Percentiles rank a stretch among this genome's conserved stretches.
Conservation (phyloP, 805 yeast genomes). For the Barnettozyma botsteinii region DNA sequence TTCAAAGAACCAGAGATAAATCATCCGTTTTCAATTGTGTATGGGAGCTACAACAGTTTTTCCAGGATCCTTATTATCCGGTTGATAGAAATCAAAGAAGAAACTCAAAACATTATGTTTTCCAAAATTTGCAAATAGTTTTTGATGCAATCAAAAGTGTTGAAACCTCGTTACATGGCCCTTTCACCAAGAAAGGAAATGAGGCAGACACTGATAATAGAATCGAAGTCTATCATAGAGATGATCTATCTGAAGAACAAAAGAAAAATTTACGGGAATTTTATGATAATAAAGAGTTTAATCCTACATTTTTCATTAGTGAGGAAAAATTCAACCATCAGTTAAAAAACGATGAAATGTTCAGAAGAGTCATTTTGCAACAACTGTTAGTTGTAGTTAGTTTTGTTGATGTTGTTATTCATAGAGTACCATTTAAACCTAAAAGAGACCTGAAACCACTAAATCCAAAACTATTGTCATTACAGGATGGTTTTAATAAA, state of each 20-base stretch:
- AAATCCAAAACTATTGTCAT: not conserved
- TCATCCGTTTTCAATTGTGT: slow-evolving; percentile 6
- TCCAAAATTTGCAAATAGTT: not conserved
- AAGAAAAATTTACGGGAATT: slow-evolving; percentile 9
- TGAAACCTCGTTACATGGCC: slow-evolving; percentile 1
- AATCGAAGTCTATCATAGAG: slow-evolving; percentile 4
- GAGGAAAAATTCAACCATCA: slow-evolving; percentile 15
- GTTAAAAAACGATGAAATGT: slow-evolving; percentile 11
- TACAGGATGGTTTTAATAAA: not conserved
- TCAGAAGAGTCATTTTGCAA: slow-evolving; percentile 14
- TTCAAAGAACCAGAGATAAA: not conserved
- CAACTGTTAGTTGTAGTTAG: slow-evolving; percentile 4
- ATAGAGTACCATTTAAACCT: not conserved
- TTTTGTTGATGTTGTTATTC: slow-evolving; percentile 1
- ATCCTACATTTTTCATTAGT: slow-evolving; percentile 15
- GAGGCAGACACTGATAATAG: slow-evolving; percentile 5
- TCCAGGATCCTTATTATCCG: slow-evolving; percentile 15
- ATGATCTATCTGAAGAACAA: slow-evolving; percentile 8
- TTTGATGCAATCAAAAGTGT: not conserved
- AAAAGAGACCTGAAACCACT: not conserved
- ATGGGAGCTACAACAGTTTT: slow-evolving; percentile 18
- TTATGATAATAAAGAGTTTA: slow-evolving; percentile 14
- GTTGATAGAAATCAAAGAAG: slow-evolving; percentile 1
- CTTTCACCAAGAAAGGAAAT: not conserved
- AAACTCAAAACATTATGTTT: not conserved